Base-by-base conservation (phyloP, 495 filamentous ascomycete species). In the Trichoderma orchidacearum region DNA sequence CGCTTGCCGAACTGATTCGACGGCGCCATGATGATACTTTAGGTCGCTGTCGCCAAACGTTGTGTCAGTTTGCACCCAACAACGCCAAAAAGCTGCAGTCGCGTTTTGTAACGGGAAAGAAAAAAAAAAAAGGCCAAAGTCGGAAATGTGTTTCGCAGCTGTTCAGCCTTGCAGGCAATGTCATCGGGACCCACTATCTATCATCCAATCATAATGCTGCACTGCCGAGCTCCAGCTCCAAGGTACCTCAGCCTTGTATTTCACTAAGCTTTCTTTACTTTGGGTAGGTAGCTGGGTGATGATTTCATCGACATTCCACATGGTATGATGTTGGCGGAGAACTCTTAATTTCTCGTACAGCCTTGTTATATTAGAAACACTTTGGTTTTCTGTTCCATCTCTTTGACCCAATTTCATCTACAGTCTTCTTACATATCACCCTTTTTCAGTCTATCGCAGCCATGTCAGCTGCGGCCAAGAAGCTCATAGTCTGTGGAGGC, bases 401-500 rank as follows among this genome's bases (percentile, higher is more conserved):
- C n/a, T n/a, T n/a, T n/a, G n/a, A 4, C 6, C 13, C 28, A 21
- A 21, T 18, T 13, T 25, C 15, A 30, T 34, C 17, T 18, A 4
- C 51, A 17, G 27, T 52, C 23, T 52, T 4, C 17, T 36, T n/a
- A 21, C 11, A 17, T n/a, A 53, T 28, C 2, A 31, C 15, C 28
- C 35, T 12, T 15, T 27, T 9, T 35, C 35, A 50, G 17, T 23
- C 36, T 21, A 32, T 11, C 23, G 27, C 21, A 28, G 21, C 30
- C 57, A 60, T 32, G 55, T 18, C 56, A 32, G 72, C 69, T 4
- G 62, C 64, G 6, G 59, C 70, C 27, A 93, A 86, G 72, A 80
- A 79, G 64, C 70, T 98, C 13, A 82, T 97, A 35, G 90, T 98
- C 51, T 92, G 86, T 52, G 93, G 93, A 54, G 93, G 93, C 54